phyloP scores from a whole-genome alignment of 306 rosid species.

The Potentilla sterilis region DNA sequence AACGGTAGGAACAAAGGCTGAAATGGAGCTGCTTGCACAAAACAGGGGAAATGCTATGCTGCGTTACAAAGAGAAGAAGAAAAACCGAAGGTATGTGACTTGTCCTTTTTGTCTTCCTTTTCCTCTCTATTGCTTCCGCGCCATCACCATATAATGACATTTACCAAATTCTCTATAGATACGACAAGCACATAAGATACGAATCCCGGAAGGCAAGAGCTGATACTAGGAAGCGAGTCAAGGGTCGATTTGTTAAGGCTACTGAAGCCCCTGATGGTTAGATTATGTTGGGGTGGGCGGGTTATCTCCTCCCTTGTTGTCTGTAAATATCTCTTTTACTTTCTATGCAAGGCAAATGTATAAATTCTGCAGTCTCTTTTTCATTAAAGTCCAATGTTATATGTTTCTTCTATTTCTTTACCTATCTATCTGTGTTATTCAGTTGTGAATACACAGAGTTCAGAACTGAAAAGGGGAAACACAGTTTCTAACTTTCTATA shows the following conservation, averaged over 20 bases:
- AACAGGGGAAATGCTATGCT: conserved; percentile 73
- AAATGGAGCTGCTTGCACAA: conserved; percentile 48
- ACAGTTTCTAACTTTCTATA: neutral
- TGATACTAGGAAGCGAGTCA: conserved; percentile 65
- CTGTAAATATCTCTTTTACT: conserved; percentile 26
- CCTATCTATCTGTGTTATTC: neutral
- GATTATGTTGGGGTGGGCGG: conserved; percentile 6
- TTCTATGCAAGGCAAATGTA: conserved; percentile 17
- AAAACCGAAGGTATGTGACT: conserved; percentile 49
- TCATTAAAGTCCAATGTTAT: neutral
- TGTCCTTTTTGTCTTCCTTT: neutral
- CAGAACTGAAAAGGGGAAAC: neutral
- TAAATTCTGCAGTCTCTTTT: conserved; percentile 17
- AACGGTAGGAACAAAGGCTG: conserved; percentile 39
- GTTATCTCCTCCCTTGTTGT: conserved; percentile 7
- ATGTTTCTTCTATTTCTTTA: neutral
- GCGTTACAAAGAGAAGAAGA: conserved; percentile 75
- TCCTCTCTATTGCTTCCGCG: neutral
- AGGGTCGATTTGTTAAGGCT: conserved; percentile 71
- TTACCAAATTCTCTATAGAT: conserved; percentile 28
- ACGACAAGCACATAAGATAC: conserved; percentile 65
- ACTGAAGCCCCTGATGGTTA: conserved; percentile 34
- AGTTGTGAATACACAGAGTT: neutral
- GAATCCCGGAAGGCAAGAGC: conserved; percentile 77
- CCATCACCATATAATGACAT: neutral